Evolutionary conservation across 164 flowering plant species (phyloP).

Genomic region (Magnolia sinica): DNA sequence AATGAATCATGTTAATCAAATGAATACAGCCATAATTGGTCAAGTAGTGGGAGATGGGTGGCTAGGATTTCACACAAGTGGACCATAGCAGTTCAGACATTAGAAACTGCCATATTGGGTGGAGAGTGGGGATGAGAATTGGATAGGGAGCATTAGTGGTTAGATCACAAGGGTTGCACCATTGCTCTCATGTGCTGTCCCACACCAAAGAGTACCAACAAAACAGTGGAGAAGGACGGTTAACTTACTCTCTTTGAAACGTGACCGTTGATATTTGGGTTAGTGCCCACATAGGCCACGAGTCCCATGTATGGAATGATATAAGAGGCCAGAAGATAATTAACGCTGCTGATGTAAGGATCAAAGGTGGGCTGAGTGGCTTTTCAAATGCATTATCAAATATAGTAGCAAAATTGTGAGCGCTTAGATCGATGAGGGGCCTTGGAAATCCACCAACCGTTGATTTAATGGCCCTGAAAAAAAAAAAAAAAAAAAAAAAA

Average conservation of each 20-base stretch:
- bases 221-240: too few species aligned
- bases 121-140: too few species aligned
- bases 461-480: constrained; percentile 37
- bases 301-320: constrained; percentile 70
- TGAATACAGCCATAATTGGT: too few species aligned
- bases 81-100: too few species aligned
- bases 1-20: too few species aligned
- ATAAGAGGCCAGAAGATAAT: constrained; percentile 47
- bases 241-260: constrained; percentile 3
- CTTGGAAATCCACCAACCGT: constrained; percentile 54
- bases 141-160: too few species aligned
- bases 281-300: constrained; percentile 62
- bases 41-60: too few species aligned
- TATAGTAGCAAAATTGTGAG: constrained; percentile 28
- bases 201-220: too few species aligned
- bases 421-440: constrained; percentile 50
- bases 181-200: too few species aligned
- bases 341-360: constrained; percentile 50
- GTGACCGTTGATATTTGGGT: constrained; percentile 32
- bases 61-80: too few species aligned
- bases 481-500: not conserved
- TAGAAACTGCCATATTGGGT: too few species aligned
- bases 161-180: too few species aligned
- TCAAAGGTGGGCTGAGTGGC: constrained; percentile 49
- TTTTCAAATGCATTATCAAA: constrained; percentile 41